A percentile compares a stretch with the other conserved stretches of the same genome.
Conservation (phyloP, 2,329 filamentous ascomycete species). For the Ceratocystiopsis sp. region DNA sequence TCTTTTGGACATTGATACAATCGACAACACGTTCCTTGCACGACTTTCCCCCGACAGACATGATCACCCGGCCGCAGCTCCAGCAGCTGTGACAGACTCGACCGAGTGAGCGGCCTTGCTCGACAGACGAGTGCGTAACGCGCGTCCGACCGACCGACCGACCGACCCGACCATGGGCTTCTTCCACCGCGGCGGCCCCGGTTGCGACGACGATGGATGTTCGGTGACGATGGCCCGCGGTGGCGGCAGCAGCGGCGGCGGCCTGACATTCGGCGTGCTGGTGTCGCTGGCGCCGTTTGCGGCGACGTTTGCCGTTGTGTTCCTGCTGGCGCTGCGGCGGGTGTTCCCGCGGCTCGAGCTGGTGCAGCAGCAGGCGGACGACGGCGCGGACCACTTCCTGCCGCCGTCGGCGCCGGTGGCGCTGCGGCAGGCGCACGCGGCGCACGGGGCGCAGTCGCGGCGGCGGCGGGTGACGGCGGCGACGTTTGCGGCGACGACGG, state of each 20-base stretch:
- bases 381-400: slow-evolving; percentile 44
- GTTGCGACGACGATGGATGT: slow-evolving; percentile 43
- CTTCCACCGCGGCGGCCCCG: slow-evolving; percentile 29
- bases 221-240: slow-evolving; percentile 22
- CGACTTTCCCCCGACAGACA: no score
- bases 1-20: no score
- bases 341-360: slow-evolving; percentile 58
- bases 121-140: no score
- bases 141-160: no score
- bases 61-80: no score
- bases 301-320: slow-evolving; percentile 48
- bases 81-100: no score
- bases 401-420: slow-evolving; percentile 43
- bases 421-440: slow-evolving; percentile 40
- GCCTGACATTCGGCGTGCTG: slow-evolving; percentile 19
- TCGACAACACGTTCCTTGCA: no score
- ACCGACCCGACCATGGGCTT: background rate
- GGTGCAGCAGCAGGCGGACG: slow-evolving; percentile 26
- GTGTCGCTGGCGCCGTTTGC: slow-evolving; percentile 54
- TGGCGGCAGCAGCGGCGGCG: slow-evolving; percentile 11
- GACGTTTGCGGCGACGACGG: slow-evolving; percentile 62
- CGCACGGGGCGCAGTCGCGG: slow-evolving; percentile 35
- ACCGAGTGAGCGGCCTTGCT: no score
- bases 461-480: slow-evolving; percentile 36
- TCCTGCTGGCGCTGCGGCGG: slow-evolving; percentile 44